phyloP scores from a whole-genome alignment of 306 rosid genomes.

The Glycine tomentella region DNA sequence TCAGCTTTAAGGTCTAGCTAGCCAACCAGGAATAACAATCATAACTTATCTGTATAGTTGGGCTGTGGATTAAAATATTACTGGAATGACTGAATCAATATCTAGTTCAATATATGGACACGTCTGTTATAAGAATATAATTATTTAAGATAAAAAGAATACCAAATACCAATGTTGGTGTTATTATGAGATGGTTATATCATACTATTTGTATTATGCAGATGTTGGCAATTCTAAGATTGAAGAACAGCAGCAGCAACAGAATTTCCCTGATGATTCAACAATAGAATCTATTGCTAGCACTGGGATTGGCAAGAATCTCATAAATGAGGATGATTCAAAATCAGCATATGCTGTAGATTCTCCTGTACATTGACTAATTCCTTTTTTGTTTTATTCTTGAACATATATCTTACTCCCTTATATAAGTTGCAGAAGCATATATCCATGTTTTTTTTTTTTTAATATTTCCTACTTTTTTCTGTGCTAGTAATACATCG shows the following conservation, averaged over 20 bases:
- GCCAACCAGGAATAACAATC: conserved; percentile 4
- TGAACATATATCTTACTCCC: conserved; percentile 18
- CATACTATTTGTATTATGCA: conserved; percentile 53
- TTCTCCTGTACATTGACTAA: conserved; percentile 65
- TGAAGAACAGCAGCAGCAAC: conserved; percentile 85
- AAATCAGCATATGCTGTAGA: conserved; percentile 70
- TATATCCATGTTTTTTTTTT: not conserved
- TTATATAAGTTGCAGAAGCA: conserved; percentile 5
- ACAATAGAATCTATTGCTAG: conserved; percentile 60
- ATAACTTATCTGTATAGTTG: not conserved
- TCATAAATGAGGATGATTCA: conserved; percentile 82
- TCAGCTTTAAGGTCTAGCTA: not conserved
- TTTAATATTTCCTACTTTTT: not conserved
- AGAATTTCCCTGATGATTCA: conserved; percentile 72
- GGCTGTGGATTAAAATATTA: conserved; percentile 14
- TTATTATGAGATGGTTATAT: conserved; percentile 36
- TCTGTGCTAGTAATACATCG: not conserved
- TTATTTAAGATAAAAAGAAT: not conserved
- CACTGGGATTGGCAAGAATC: conserved; percentile 78
- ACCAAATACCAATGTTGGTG: conserved; percentile 2
- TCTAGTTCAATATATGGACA: conserved; percentile 9
- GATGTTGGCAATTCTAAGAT: conserved; percentile 68
- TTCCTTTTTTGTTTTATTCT: conserved; percentile 22
- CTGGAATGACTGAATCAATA: conserved; percentile 28
- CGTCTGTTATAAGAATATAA: conserved; percentile 4